Conservation (phyloP, 331 rosid genomes). For the Cydonia oblonga region DNA sequence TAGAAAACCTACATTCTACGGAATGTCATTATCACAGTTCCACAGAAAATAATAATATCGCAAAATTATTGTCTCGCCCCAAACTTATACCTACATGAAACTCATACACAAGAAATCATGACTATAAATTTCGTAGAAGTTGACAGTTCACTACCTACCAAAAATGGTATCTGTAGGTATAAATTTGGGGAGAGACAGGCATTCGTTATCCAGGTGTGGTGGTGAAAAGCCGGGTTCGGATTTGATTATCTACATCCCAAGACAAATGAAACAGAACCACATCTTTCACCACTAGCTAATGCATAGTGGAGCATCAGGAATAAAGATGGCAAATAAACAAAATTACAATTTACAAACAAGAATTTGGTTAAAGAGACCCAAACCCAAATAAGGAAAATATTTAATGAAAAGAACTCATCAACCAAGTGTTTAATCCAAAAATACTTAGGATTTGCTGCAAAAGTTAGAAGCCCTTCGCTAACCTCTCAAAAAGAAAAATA, state of each 20-base stretch:
- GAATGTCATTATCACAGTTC: background rate
- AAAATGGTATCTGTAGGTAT: background rate
- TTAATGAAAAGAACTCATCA: background rate
- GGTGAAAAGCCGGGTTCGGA: background rate
- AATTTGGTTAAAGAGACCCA: background rate
- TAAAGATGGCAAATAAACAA: background rate
- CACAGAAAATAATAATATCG: background rate
- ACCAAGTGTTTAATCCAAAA: background rate
- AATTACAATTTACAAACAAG: background rate
- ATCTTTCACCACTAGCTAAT: background rate
- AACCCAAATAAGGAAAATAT: background rate
- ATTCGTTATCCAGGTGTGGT: background rate
- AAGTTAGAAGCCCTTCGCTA: background rate
- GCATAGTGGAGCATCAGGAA: background rate
- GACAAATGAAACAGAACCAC: background rate
- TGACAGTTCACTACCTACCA: background rate
- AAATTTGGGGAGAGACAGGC: background rate
- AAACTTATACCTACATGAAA: background rate
- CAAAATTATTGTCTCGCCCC: background rate
- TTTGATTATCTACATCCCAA: background rate
- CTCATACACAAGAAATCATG: background rate
- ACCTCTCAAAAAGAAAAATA: slow-evolving; percentile 8
- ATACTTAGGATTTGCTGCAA: background rate
- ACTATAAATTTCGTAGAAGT: background rate
- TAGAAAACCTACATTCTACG: background rate